A percentile compares a stretch with the other conserved stretches of the same genome.
Conservation (phyloP, 2,329 filamentous ascomycete species). For the Hymenoscyphus fraxineus region DNA sequence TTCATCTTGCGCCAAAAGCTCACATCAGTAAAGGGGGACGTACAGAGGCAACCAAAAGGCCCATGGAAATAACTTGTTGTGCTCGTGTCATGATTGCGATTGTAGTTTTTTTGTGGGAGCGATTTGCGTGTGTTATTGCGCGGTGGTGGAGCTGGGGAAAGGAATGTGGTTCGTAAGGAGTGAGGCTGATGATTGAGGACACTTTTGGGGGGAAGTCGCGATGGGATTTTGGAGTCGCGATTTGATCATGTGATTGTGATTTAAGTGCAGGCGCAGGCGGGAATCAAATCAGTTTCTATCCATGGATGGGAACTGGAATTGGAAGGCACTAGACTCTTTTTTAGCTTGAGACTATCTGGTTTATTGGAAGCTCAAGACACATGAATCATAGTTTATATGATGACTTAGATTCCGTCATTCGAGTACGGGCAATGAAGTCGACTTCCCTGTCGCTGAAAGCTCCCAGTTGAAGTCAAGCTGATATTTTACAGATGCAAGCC, state of each 20-base stretch:
- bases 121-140: not conserved
- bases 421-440: too few species aligned
- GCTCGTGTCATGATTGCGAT: conserved; percentile 79
- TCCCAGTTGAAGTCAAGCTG: too few species aligned
- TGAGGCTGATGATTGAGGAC: conserved; percentile 18
- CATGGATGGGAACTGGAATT: too few species aligned
- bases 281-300: too few species aligned
- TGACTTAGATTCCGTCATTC: too few species aligned
- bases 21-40: conserved; percentile 18
- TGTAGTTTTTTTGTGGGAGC: conserved; percentile 1
- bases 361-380: too few species aligned
- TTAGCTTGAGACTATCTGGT: too few species aligned
- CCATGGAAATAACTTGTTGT: conserved; percentile 84
- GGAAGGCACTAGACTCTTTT: too few species aligned
- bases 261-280: not conserved
- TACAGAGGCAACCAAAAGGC: conserved; percentile 85
- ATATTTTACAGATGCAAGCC: too few species aligned
- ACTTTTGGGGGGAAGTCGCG: not conserved
- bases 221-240: conserved; percentile 12
- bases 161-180: conserved; percentile 33
- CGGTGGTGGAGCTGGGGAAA: conserved; percentile 20
- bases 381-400: too few species aligned
- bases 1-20: conserved; percentile 9
- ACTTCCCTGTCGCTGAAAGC: too few species aligned
- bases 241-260: conserved; percentile 6